Percentiles rank a stretch among this genome's conserved stretches.
phyloP scores from a whole-genome alignment of 257 asterid genomes.

The Solanum habrochaites region DNA sequence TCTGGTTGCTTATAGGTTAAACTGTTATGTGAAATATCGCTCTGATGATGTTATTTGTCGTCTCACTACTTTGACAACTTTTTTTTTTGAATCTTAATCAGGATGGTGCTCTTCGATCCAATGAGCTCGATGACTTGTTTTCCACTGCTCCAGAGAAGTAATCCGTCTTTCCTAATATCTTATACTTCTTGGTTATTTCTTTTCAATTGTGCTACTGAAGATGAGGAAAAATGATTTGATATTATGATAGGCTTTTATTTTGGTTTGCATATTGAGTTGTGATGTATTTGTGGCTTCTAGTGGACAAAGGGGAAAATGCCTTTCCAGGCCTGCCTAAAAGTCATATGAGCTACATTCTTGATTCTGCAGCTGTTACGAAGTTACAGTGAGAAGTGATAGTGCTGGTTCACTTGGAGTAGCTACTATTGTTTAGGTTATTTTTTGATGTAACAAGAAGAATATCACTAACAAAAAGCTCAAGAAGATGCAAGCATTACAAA shows the following conservation, averaged over 20 bases:
- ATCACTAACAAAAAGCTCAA: neutral
- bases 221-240: neutral
- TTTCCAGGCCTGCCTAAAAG: neutral
- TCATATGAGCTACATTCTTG: neutral
- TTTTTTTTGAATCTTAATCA: conserved; percentile 25
- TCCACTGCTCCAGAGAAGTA: conserved; percentile 98
- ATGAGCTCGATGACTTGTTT: conserved; percentile 89
- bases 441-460: neutral
- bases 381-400: neutral
- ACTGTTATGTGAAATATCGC: neutral
- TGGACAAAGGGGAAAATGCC: neutral
- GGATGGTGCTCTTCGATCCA: conserved; percentile 82
- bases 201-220: neutral
- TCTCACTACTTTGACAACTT: neutral
- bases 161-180: conserved; percentile 10
- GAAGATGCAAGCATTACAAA: neutral
- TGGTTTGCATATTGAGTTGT: neutral
- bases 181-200: neutral
- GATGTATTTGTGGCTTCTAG: neutral
- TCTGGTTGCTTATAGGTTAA: conserved; percentile 1
- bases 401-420: neutral
- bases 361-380: neutral
- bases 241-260: neutral
- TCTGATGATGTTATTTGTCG: neutral
- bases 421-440: neutral